Percentiles rank a stretch among this genome's conserved stretches.
Conservation (phyloP, 352 stramenopile genomes). For the Phytophthora citrophthora region DNA sequence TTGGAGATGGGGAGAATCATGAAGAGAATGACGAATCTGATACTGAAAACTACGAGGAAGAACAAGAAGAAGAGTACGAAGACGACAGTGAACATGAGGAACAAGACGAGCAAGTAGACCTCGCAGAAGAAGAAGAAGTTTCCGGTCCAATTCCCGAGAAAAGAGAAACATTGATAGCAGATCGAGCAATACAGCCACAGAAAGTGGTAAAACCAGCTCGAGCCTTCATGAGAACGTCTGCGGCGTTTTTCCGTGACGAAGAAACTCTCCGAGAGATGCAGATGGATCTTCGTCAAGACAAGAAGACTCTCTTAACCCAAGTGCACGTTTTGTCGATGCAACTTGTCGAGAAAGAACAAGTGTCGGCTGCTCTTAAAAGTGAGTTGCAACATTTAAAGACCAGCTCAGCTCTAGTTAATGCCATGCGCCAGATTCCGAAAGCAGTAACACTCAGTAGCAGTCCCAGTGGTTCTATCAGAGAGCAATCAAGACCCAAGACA, state of each 20-base stretch:
- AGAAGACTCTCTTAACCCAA: conserved; percentile 42
- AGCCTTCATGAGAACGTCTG: conserved; percentile 26
- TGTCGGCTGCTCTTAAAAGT: conserved; percentile 41
- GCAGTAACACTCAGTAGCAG: conserved; percentile 3
- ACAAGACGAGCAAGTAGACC: not conserved
- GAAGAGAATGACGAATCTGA: conserved; percentile 9
- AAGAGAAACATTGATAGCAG: not conserved
- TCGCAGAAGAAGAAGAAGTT: not conserved
- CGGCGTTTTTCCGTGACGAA: conserved; percentile 61
- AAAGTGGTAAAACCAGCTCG: conserved; percentile 8
- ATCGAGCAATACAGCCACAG: not conserved
- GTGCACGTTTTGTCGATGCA: conserved; percentile 39
- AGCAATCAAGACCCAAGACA: conserved; percentile 24
- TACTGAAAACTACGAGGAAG: conserved; percentile 2
- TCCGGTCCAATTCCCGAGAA: not conserved
- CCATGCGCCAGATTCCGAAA: conserved; percentile 26
- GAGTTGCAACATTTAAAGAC: conserved; percentile 65
- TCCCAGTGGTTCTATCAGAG: not conserved
- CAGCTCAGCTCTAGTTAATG: conserved; percentile 47
- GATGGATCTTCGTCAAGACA: conserved; percentile 43
- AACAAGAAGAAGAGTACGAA: conserved; percentile 17
- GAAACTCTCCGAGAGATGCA: conserved; percentile 57
- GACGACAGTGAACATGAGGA: conserved; percentile 14
- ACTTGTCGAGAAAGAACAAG: conserved; percentile 42
- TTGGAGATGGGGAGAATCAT: conserved; percentile 31